phyloP scores from a whole-genome alignment of 371 early-diverging fungal species.

The Mucor lusitanicus region DNA sequence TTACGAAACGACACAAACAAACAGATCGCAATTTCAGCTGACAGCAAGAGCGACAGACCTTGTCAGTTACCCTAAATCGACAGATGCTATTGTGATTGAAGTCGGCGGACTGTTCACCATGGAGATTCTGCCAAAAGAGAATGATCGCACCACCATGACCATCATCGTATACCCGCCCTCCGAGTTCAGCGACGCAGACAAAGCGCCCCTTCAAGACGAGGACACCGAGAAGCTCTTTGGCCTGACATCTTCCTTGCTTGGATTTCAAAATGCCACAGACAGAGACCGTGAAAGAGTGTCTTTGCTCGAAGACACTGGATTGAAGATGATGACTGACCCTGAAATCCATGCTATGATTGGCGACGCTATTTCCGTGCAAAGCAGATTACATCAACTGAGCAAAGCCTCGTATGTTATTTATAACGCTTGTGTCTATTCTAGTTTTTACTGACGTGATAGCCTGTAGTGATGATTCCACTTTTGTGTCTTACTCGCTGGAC shows the following conservation, averaged over 20 bases:
- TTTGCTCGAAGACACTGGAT: neutral
- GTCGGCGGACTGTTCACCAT: slow-evolving; percentile 21
- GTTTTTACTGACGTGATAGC: neutral
- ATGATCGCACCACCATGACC: slow-evolving; percentile 5
- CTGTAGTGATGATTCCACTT: neutral
- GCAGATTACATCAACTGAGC: slow-evolving; percentile 21
- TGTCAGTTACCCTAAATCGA: slow-evolving; percentile 8
- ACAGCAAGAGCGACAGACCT: neutral
- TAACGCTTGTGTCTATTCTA: neutral
- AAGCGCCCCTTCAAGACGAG: neutral
- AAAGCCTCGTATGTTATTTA: slow-evolving; percentile 14
- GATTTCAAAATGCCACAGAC: slow-evolving; percentile 10
- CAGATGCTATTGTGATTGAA: slow-evolving; percentile 14
- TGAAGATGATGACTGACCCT: slow-evolving; percentile 12
- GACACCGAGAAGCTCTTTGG: neutral
- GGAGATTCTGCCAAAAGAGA: slow-evolving; percentile 9
- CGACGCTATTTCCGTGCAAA: slow-evolving; percentile 54
- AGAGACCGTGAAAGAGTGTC: slow-evolving; percentile 11
- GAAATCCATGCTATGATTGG: slow-evolving; percentile 32
- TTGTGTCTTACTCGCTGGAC: slow-evolving; percentile 21
- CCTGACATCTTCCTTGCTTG: slow-evolving; percentile 8
- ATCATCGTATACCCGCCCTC: slow-evolving; percentile 11
- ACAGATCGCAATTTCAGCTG: neutral
- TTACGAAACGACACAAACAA: neutral
- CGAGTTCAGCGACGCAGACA: neutral